Base-by-base conservation (phyloP, 352 stramenopile genomes). In the Pythium phragmiticola region DNA sequence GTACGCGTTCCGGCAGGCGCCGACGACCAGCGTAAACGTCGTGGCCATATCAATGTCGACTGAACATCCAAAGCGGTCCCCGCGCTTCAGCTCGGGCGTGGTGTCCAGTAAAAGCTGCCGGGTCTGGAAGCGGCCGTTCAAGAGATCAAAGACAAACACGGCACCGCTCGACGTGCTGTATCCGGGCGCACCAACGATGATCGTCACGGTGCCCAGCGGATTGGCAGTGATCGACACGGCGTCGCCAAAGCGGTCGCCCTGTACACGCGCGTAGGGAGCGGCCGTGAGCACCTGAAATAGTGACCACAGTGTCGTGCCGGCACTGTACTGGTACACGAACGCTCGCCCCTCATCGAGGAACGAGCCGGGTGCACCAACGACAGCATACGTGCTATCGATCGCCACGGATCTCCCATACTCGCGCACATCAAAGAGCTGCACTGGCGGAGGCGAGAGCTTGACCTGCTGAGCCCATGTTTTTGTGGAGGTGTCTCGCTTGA, bases 301-400 rank as follows among this genome's bases (percentile, higher is more conserved):
- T 4, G 60, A 59, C 84, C 84, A 95, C 0, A 58, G 65, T 5
- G 30, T 8, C 7, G 62, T 69, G 0, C 62, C 66, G 2, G 62
- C 66, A 37, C 82, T 87, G 65, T 73, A 90, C 50, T 89, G 74
- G 58, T 95, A 95, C 19, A 95, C 72, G 26, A 84, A 95, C 6
- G 78, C 87, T 21, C 83, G 81, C 0, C 87, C 85, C 60, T 87
- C 52, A 46, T 90, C 76, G 9, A 74, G 17, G 61, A 69, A 87
- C 0, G 83, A 65, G 0, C 82, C 82, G 2, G 85, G 87, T 0
- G 85, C 85, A 9, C 80, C 85, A 14, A 94, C 69, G 0, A 73
- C 79, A 16, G 79, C 82, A 53, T 82, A 90, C 9, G 69, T 80
- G 6, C 77, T 61, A 16, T 77, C 68, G 3, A 92, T 53, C 0